These are phyloP conservation scores for Cadophora sp. DNA, from an alignment of 2,329 filamentous ascomycete genomes.

Conservation along the genomic window DNA sequence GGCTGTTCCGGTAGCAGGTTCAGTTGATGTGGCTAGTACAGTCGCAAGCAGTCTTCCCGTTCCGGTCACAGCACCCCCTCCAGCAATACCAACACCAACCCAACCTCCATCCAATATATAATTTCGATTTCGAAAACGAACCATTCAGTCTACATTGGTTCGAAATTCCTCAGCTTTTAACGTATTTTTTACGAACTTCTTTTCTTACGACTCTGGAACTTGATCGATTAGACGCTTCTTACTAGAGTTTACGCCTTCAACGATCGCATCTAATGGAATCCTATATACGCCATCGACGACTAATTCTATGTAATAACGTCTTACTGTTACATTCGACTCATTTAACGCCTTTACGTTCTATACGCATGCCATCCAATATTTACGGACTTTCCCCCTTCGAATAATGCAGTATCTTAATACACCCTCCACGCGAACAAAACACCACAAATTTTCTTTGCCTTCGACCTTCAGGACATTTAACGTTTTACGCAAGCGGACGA, in stretches of 20 bases:
- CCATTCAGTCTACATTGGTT: neutral
- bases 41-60: neutral
- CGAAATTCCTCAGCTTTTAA: neutral
- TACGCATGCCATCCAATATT: neutral
- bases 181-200: slow-evolving; percentile 14
- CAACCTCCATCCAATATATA: slow-evolving; percentile 9
- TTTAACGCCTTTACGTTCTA: slow-evolving; percentile 8
- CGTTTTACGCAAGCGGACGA: slow-evolving; percentile 26
- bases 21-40: neutral
- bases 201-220: slow-evolving; percentile 28
- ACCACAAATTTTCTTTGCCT: slow-evolving; percentile 14
- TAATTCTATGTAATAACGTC: slow-evolving; percentile 20
- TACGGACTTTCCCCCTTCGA: neutral
- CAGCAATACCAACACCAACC: neutral
- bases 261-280: slow-evolving; percentile 34
- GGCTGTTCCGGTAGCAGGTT: slow-evolving; percentile 3
- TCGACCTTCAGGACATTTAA: slow-evolving; percentile 20
- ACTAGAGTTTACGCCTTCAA: slow-evolving; percentile 37
- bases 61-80: neutral
- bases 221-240: slow-evolving; percentile 30
- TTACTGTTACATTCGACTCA: slow-evolving; percentile 15
- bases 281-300: slow-evolving; percentile 21
- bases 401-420: neutral
- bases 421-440: slow-evolving; percentile 11
- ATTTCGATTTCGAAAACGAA: neutral